phyloP scores from a whole-genome alignment of 768 basidiomycete genomes.

The Serpula lacrymans region DNA sequence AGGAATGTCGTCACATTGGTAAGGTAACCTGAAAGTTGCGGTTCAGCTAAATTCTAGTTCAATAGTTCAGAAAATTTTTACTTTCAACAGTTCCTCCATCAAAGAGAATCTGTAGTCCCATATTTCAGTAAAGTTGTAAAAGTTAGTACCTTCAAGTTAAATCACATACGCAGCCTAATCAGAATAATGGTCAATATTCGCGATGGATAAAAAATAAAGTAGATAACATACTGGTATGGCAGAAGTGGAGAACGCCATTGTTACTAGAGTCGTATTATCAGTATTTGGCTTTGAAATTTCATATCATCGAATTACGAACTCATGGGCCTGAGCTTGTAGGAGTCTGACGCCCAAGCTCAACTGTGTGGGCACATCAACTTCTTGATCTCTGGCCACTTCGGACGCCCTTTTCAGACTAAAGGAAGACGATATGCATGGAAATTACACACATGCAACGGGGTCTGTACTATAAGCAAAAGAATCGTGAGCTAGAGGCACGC shows the following conservation, averaged over 20 bases:
- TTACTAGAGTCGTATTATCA: slow-evolving; percentile 17
- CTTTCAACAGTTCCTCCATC: slow-evolving; percentile 57
- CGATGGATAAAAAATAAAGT: not conserved
- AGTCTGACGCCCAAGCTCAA: slow-evolving; percentile 50
- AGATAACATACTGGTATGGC: slow-evolving; percentile 53
- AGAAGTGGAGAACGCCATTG: slow-evolving; percentile 54
- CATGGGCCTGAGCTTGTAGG: slow-evolving; percentile 50
- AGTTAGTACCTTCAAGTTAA: slow-evolving; percentile 2
- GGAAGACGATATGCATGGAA: slow-evolving; percentile 4
- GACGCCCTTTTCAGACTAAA: not conserved
- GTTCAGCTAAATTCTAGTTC: too few species aligned
- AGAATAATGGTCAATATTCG: slow-evolving; percentile 2
- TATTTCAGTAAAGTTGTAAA: slow-evolving; percentile 4
- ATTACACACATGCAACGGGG: slow-evolving; percentile 40
- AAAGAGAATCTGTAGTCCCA: slow-evolving; percentile 44
- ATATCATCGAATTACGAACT: slow-evolving; percentile 9
- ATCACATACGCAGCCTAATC: slow-evolving; percentile 35
- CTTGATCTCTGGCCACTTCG: slow-evolving; percentile 49
- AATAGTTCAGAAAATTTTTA: too few species aligned
- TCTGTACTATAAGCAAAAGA: slow-evolving; percentile 50
- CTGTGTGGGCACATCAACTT: slow-evolving; percentile 47
- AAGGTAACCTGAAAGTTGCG: slow-evolving; percentile 47
- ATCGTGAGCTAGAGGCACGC: slow-evolving; percentile 46
- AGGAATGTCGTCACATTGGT: slow-evolving; percentile 52
- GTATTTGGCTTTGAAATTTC: not conserved